A percentile compares a stretch with the other conserved stretches of the same genome.
Evolutionary conservation across 768 basidiomycete species (phyloP).

Genomic region (Tulasnella calospora): DNA sequence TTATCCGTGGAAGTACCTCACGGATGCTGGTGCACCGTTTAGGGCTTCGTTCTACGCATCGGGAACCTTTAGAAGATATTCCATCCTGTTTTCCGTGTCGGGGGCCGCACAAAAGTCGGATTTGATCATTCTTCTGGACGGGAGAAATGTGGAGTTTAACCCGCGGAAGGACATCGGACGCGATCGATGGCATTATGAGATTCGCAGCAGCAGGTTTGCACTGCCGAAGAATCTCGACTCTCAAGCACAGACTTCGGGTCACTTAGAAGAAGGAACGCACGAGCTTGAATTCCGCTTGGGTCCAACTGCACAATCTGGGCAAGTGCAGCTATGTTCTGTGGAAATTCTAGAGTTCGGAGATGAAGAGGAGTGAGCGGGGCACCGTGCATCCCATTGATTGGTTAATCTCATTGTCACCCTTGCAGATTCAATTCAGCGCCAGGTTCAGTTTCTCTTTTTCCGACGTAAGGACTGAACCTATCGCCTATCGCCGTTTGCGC

Average conservation of each 20-base stretch:
- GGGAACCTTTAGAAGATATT: constrained; percentile 55
- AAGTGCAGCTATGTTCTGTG: constrained; percentile 69
- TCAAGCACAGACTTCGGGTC: neutral
- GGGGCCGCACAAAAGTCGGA: constrained; percentile 55
- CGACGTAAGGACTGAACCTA: constrained; percentile 51
- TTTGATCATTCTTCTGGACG: constrained; percentile 58
- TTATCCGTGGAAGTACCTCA: constrained; percentile 72
- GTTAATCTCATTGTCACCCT: neutral
- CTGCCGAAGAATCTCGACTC: constrained; percentile 33
- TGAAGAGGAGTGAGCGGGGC: constrained; percentile 46
- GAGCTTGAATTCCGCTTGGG: constrained; percentile 54
- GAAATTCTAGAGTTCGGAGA: constrained; percentile 70
- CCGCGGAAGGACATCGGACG: constrained; percentile 53
- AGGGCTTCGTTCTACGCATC: constrained; percentile 57
- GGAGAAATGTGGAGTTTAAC: constrained; percentile 53
- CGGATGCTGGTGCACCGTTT: constrained; percentile 52
- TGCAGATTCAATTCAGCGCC: constrained; percentile 55
- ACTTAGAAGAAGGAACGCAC: constrained; percentile 50
- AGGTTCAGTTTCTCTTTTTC: constrained; percentile 63
- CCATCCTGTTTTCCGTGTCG: constrained; percentile 67
- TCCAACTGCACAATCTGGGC: constrained; percentile 46
- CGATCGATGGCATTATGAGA: constrained; percentile 74
- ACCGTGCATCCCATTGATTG: constrained; percentile 31
- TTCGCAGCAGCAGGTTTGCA: constrained; percentile 35
- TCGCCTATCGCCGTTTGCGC: constrained; percentile 1